Evolutionary conservation across 2,329 filamentous ascomycete species (phyloP), one percentile per base, ranked within the genome.

Genomic region (Niveomyces coronatus): DNA sequence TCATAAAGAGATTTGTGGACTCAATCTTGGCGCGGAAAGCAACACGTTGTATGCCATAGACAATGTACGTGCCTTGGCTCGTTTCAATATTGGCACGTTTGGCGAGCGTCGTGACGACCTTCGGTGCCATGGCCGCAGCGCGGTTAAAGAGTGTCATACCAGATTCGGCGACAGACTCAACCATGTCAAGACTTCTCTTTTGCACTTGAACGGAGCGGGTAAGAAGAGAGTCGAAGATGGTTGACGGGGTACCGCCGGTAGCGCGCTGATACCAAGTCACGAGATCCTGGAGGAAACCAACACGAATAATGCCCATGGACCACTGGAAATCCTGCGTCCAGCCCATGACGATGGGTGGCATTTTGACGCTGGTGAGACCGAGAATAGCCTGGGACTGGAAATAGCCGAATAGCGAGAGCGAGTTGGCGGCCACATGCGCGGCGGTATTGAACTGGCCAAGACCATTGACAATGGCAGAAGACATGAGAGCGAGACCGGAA

Each of bases 291-390:
- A 95, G 74, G 58, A 94, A 95, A 13, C 68, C 70, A 30, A 95
- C 71, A 37, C 76, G 75, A 51, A 96, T 94, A 51, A 96, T 87
- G 50, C 89, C 89, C 85, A 96, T 91, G 53, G 82, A 93, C 89
- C 89, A 96, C 57, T 93, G 84, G 66, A 96, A 95, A 62, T 95
- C 89, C 63, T 95, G 88, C 2, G 88, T 94, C 89, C 89, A 96
- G 0, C 87, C 74, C 52, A 84, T 74, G 39, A 94, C 89, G 44
- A 94, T 85, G 0, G 89, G 89, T 7, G 89, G 89, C 39, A 94
- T 73, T 31, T 71, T 70, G 11, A 95, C 81, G 16, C 82, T 76
- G 39, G 81, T 85, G 61, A 95, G 81, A 46, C 88, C 88, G 51
- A 94, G 70, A 60, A 95, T 86, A 17, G 89, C 88, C 61, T 94